Percentiles rank a stretch among this genome's conserved stretches.
Conservation (phyloP, 2,329 filamentous ascomycete genomes). For the Raffaelea albimanens region DNA sequence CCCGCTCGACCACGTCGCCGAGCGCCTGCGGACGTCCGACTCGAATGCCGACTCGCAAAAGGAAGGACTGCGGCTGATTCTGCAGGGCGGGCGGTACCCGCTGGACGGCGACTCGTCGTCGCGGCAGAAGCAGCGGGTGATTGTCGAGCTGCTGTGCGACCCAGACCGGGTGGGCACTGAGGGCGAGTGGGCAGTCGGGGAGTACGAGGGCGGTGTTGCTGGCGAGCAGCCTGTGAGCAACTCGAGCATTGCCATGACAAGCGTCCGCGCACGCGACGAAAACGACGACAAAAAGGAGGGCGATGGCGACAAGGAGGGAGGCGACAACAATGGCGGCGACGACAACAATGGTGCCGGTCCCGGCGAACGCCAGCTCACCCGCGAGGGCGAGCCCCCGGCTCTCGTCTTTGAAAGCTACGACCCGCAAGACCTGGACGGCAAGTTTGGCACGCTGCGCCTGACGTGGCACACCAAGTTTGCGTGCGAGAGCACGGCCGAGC, state of each 20-base stretch:
- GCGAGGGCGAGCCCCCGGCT: conserved; percentile 41
- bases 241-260: conserved; percentile 24
- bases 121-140: conserved; percentile 52
- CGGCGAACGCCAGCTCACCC: conserved; percentile 41
- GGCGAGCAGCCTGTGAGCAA: conserved; percentile 8
- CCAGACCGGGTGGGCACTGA: conserved; percentile 63
- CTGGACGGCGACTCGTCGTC: conserved; percentile 42
- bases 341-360: conserved; percentile 19
- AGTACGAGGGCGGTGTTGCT: conserved; percentile 34
- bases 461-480: conserved; percentile 85
- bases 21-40: conserved; percentile 54
- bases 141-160: conserved; percentile 83
- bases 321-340: conserved; percentile 8
- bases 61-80: conserved; percentile 62
- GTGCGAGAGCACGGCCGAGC: conserved; percentile 48
- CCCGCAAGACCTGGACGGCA: conserved; percentile 46
- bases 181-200: conserved; percentile 49
- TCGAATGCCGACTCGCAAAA: conserved; percentile 55
- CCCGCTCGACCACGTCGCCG: conserved; percentile 55
- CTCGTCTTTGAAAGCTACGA: conserved; percentile 71
- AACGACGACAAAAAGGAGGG: conserved; percentile 10
- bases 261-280: conserved; percentile 14
- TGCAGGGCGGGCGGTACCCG: conserved; percentile 50
- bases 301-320: conserved; percentile 18
- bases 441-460: conserved; percentile 45